These are phyloP conservation scores for Daucus carota DNA, from an alignment of 129 eudicot species.

Conservation along the genomic window DNA sequence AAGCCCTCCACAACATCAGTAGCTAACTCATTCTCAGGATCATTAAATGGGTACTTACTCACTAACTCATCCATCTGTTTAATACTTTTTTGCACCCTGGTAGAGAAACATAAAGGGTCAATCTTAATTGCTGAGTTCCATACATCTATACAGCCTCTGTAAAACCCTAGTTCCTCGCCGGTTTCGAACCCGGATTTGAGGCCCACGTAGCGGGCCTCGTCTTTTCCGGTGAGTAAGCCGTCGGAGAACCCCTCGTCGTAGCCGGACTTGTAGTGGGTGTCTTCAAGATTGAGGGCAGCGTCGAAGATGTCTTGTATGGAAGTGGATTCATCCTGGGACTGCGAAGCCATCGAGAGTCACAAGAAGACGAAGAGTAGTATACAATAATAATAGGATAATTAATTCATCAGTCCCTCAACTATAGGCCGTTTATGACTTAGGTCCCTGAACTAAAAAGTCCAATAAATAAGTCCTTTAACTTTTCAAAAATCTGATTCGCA, in stretches of 20 bases:
- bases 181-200: constrained; percentile 55
- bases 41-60: constrained; percentile 28
- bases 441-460: too few relatives aligned
- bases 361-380: too few relatives aligned
- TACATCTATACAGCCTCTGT: constrained; percentile 58
- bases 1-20: constrained; percentile 30
- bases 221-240: constrained; percentile 53
- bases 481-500: too few relatives aligned
- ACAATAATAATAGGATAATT: too few relatives aligned
- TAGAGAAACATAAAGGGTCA: constrained; percentile 44
- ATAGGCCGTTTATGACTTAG: too few relatives aligned
- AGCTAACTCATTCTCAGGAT: constrained; percentile 51
- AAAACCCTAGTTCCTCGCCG: constrained; percentile 79
- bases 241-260: constrained; percentile 53
- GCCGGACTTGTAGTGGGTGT: constrained; percentile 28
- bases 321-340: too few relatives aligned
- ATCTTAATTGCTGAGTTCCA: constrained; percentile 52
- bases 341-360: too few relatives aligned
- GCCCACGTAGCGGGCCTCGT: constrained; percentile 68
- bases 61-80: constrained; percentile 78
- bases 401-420: too few relatives aligned
- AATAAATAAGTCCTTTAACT: too few relatives aligned
- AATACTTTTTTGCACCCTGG: constrained; percentile 50
- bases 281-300: constrained; percentile 26
- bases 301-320: constrained; percentile 41